Evolutionary conservation across 129 eudicot genomes (phyloP).

Genomic region (Chrysanthemum makinoi): DNA sequence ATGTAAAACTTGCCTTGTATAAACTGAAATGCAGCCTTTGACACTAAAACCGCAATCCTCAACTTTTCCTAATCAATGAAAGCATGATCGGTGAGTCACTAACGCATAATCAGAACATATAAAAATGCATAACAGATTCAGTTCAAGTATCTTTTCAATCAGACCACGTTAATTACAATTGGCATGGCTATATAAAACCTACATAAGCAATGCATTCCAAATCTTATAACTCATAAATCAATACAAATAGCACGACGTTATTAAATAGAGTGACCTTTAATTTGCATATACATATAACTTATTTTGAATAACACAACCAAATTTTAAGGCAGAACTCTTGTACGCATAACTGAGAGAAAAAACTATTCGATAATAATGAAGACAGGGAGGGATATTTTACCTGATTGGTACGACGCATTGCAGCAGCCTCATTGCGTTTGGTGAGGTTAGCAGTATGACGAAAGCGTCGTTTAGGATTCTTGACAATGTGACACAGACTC

Average conservation of each 20-base stretch:
- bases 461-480: conserved; percentile 90
- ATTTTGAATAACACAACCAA: not conserved
- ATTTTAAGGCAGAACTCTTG: not conserved
- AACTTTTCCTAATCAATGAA: conserved; percentile 65
- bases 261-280: not conserved
- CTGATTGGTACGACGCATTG: conserved; percentile 96
- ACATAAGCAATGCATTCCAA: not conserved
- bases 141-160: not conserved
- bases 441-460: conserved; percentile 83
- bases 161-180: not conserved
- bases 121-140: not conserved
- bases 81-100: conserved; percentile 17
- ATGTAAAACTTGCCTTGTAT: conserved; percentile 62
- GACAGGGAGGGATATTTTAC: conserved; percentile 24
- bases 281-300: not conserved
- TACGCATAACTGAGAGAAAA: not conserved
- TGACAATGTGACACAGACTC: conserved; percentile 83
- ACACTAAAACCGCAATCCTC: conserved; percentile 88
- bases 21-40: conserved; percentile 95
- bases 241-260: not conserved
- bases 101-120: not conserved
- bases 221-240: conserved; percentile 2
- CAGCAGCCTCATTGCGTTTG: conserved; percentile 89
- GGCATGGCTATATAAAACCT: not conserved
- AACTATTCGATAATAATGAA: not conserved